Evolutionary conservation across 2,329 filamentous ascomycete species (phyloP), one percentile per base, ranked within the genome.

Genomic region (Leptoxyphium fumago): DNA sequence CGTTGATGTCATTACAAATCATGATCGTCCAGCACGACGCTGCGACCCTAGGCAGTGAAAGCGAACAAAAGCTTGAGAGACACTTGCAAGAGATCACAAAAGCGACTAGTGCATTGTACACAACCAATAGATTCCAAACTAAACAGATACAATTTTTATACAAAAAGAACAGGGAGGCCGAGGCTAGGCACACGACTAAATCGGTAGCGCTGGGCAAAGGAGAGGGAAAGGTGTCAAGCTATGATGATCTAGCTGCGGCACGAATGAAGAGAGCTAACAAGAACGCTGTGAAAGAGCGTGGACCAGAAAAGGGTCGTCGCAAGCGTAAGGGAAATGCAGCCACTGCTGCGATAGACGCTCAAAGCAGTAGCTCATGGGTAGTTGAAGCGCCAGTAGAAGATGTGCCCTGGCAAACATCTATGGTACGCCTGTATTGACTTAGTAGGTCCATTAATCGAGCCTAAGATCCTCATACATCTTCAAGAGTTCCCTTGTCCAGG

Each of bases 401-500:
- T 32, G 29, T 32, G 29, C 29, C 29, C 29, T 32, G 29, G 29
- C 29, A 32, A 32, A n/a, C 29, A 32, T n/a, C 29, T 10, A n/a
- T 32, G n/a, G n/a, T n/a, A 32, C 29, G 29, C 29, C 9, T 32
- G 29, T 32, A 32, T 32, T 32, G 29, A n/a, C n/a, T 10, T n/a
- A 32, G 29, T 32, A 32, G 9, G 29, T 32, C 29, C n/a, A 32
- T 32, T n/a, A 32, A 32, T 32, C n/a, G 29, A 32, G 29, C 41
- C 30, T 7, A 10, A 43, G 38, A 28, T 39, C 30, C 29, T 43
- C 41, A 28, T 5, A 39, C 41, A 38, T 43, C 5, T 43, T 43
- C 43, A 40, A n/a, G 38, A 44, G 7, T 21, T 41, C 9, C 10
- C 29, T 38, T 21, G 43, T 28, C n/a, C 8, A 42, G 34, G 42